Percentiles rank a stretch among this genome's conserved stretches.
Conservation (phyloP, 192 early-diverging fungal species). For the Podochytrium sp. region DNA sequence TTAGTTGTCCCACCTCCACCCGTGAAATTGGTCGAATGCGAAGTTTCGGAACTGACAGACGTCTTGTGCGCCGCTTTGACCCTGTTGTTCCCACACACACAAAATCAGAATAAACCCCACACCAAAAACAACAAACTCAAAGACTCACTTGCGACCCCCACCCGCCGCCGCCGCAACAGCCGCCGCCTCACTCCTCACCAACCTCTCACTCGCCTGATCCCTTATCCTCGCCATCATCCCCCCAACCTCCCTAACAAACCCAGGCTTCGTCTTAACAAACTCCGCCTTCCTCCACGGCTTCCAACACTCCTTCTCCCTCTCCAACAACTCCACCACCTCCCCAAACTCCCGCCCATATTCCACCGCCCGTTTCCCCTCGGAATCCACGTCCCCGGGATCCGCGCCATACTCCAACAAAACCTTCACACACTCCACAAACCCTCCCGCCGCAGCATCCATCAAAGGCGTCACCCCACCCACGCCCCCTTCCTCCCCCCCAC, state of each 20-base stretch:
- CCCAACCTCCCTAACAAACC: neutral
- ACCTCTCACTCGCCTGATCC: conserved; percentile 14
- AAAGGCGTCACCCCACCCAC: conserved; percentile 43
- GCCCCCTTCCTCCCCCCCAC: neutral
- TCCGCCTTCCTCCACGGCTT: conserved; percentile 19
- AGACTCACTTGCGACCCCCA: conserved; percentile 9
- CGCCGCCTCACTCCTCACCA: conserved; percentile 9
- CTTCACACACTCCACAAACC: conserved; percentile 27
- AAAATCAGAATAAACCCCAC: neutral
- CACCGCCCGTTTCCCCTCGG: conserved; percentile 23
- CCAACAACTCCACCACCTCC: conserved; percentile 18
- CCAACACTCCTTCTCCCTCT: conserved; percentile 6
- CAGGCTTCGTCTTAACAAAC: conserved; percentile 23
- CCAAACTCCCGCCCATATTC: conserved; percentile 25
- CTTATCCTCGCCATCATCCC: conserved; percentile 30
- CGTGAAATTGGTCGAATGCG: conserved; percentile 28
- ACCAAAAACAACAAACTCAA: neutral
- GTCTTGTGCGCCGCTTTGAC: conserved; percentile 5
- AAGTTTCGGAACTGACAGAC: conserved; percentile 33
- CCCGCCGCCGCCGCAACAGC: neutral
- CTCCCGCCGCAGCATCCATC: conserved; percentile 42
- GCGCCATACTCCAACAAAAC: conserved; percentile 55
- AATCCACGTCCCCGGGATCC: conserved; percentile 28
- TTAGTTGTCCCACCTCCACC: neutral
- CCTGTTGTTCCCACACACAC: neutral